Conservation (phyloP, 2,329 filamentous ascomycete genomes). For the Beauveria sp. region DNA sequence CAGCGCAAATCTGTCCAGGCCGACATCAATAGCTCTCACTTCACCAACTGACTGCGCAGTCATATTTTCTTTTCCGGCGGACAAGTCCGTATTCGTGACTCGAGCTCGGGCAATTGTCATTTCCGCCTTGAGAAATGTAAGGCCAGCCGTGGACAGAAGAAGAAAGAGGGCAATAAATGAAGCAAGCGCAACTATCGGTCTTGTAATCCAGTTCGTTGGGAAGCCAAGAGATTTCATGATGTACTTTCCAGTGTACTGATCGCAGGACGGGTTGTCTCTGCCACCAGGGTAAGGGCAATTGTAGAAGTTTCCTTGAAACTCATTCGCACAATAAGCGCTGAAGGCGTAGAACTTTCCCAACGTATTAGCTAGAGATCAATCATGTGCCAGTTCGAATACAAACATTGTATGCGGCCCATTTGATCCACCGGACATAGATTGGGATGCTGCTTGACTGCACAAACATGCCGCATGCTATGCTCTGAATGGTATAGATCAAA, state of each 20-base stretch:
- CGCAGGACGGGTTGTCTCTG: slow-evolving; percentile 56
- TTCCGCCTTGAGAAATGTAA: slow-evolving; percentile 58
- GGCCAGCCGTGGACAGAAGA: slow-evolving; percentile 48
- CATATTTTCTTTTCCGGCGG: slow-evolving; percentile 65
- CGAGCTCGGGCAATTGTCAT: slow-evolving; percentile 62
- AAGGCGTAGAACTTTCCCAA: slow-evolving; percentile 56
- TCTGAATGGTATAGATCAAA: slow-evolving; percentile 64
- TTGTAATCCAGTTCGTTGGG: slow-evolving; percentile 57
- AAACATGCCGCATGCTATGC: slow-evolving; percentile 69
- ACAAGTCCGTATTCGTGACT: slow-evolving; percentile 51
- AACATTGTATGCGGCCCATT: slow-evolving; percentile 56
- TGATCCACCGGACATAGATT: slow-evolving; percentile 71
- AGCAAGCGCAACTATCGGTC: slow-evolving; percentile 56
- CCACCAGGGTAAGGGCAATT: slow-evolving; percentile 60
- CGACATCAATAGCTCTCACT: slow-evolving; percentile 55
- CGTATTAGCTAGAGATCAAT: slow-evolving; percentile 14
- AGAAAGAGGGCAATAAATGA: slow-evolving; percentile 59
- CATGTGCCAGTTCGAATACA: slow-evolving; percentile 15
- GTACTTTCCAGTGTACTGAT: slow-evolving; percentile 60
- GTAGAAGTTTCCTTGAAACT: slow-evolving; percentile 66
- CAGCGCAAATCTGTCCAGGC: slow-evolving; percentile 56
- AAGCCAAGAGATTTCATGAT: slow-evolving; percentile 64
- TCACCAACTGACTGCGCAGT: slow-evolving; percentile 41
- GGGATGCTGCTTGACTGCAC: slow-evolving; percentile 67
- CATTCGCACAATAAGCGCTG: slow-evolving; percentile 62